Evolutionary conservation across 345 rosid genomes (phyloP).

Genomic region (Pistacia vera): DNA sequence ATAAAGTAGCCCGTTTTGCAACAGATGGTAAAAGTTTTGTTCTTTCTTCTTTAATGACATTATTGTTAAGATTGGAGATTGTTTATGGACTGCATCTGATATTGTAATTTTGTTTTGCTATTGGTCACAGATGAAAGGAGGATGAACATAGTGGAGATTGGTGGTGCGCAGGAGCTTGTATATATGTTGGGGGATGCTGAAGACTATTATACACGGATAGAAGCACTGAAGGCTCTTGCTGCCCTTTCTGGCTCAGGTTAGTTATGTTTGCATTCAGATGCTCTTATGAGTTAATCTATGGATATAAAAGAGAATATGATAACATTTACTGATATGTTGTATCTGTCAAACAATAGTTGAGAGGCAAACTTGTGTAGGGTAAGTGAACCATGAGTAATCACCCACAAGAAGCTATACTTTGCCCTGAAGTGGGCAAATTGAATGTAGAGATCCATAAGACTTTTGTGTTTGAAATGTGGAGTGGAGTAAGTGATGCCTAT

Average conservation of each 20-base stretch:
- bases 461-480: not conserved
- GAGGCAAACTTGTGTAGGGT: not conserved
- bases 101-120: too few species aligned
- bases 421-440: too few species aligned
- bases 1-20: too few species aligned
- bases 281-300: not conserved
- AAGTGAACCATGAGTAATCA: not conserved
- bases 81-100: too few species aligned
- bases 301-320: not conserved
- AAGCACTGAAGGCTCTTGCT: conserved; percentile 76
- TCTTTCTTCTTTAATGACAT: too few species aligned
- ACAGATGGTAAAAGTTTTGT: too few species aligned
- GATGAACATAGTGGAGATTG: too few species aligned
- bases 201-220: conserved; percentile 80
- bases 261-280: not conserved
- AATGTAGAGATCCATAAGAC: too few species aligned
- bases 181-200: conserved; percentile 70
- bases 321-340: not conserved
- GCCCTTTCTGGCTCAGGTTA: conserved; percentile 73
- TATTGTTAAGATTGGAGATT: too few species aligned
- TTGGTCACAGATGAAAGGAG: too few species aligned
- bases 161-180: too few species aligned
- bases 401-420: too few species aligned
- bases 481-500: not conserved
- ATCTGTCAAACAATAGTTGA: not conserved